A percentile compares a stretch with the other conserved stretches of the same genome.
phyloP scores from a whole-genome alignment of 2,329 filamentous ascomycete genomes.

The Parastagonospora nodorum region DNA sequence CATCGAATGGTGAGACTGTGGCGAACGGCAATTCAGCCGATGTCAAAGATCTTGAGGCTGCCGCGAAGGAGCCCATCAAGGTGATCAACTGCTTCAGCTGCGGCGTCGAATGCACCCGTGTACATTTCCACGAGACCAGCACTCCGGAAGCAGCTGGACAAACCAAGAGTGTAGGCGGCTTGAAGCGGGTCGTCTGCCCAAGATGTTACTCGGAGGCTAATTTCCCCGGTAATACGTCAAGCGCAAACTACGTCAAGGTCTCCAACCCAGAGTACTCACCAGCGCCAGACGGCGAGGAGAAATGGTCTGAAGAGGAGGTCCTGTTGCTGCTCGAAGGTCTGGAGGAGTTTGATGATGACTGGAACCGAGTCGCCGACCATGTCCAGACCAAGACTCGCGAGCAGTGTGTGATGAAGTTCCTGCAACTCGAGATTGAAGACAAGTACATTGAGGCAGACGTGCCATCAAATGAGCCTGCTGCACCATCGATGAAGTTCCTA shows the following conservation, averaged over 20 bases:
- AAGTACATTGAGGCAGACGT: constrained; percentile 88
- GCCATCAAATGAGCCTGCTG: constrained; percentile 51
- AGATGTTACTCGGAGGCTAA: constrained; percentile 86
- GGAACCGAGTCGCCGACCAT: constrained; percentile 89
- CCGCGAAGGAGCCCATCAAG: constrained; percentile 67
- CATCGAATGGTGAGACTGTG: constrained; percentile 64
- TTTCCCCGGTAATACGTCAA: constrained; percentile 77
- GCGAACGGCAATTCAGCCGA: constrained; percentile 70
- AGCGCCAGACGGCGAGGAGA: constrained; percentile 79
- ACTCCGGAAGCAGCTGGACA: constrained; percentile 54
- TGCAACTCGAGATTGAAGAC: constrained; percentile 96
- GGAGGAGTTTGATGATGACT: constrained; percentile 94
- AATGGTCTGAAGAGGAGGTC: constrained; percentile 90
- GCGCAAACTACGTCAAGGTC: constrained; percentile 82
- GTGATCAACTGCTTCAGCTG: constrained; percentile 85
- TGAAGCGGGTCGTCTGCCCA: constrained; percentile 87
- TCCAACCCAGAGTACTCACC: constrained; percentile 85
- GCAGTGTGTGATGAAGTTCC: constrained; percentile 95
- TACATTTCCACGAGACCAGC: constrained; percentile 73
- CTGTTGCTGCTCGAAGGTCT: constrained; percentile 88
- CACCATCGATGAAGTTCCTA: constrained; percentile 49
- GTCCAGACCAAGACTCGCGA: constrained; percentile 90
- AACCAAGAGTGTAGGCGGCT: constrained; percentile 60
- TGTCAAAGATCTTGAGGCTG: constrained; percentile 65
- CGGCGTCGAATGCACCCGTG: constrained; percentile 82